These are phyloP conservation scores for Cnidoscolus chayamansa DNA, from an alignment of 441 rosid species.

Conservation along the genomic window DNA sequence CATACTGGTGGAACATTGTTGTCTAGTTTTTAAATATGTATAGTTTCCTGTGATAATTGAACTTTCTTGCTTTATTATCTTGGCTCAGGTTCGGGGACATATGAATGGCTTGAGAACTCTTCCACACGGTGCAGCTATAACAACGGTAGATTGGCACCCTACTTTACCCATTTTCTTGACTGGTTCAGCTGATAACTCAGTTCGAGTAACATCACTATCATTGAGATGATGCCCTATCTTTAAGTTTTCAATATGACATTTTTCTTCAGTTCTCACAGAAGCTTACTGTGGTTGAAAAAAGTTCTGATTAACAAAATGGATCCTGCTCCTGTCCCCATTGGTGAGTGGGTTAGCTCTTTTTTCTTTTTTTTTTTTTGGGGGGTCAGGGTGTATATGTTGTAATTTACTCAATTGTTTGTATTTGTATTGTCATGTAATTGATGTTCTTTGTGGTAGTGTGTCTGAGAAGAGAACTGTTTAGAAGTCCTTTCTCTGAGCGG, in stretches of 20 bases:
- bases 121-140: conserved; percentile 55
- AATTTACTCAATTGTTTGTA: conserved; percentile 1
- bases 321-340: not conserved
- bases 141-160: conserved; percentile 76
- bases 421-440: conserved; percentile 5
- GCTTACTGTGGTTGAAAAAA: not conserved
- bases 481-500: not conserved
- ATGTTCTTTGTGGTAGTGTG: not conserved
- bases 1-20: not conserved
- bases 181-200: conserved; percentile 67
- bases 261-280: not conserved
- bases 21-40: not conserved
- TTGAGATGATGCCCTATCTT: conserved; percentile 8
- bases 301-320: not conserved
- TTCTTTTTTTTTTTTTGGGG: too few species aligned
- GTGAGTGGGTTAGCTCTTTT: not conserved
- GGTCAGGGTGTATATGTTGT: not conserved
- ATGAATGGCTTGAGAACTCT: conserved; percentile 50
- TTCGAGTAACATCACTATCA: conserved; percentile 49
- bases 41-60: not conserved
- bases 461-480: not conserved
- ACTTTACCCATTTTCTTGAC: conserved; percentile 63
- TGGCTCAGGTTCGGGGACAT: conserved; percentile 48
- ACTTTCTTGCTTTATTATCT: not conserved
- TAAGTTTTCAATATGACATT: not conserved